Evolutionary conservation across 2,329 filamentous ascomycete species (phyloP).

Genomic region (Alternaria brassicicola): DNA sequence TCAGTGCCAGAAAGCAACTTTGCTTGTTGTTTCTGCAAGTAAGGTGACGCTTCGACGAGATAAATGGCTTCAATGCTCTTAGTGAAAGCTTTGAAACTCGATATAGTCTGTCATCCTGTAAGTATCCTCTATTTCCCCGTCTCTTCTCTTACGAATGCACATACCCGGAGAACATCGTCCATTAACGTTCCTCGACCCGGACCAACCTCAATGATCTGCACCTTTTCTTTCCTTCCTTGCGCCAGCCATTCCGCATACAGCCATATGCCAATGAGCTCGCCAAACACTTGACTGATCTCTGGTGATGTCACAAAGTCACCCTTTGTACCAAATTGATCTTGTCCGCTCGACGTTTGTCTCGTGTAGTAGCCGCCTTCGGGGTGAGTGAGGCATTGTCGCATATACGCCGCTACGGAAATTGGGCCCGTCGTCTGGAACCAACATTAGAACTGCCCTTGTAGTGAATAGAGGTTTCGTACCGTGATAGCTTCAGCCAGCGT

Average conservation of each 20-base stretch:
- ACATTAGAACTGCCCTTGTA: slow-evolving; percentile 2
- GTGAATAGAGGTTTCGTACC: slow-evolving; percentile 56
- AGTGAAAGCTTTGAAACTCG: slow-evolving; percentile 79
- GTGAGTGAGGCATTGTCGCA: slow-evolving; percentile 97
- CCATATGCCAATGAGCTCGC: slow-evolving; percentile 93
- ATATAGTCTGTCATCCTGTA: slow-evolving; percentile 68
- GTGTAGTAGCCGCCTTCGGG: slow-evolving; percentile 95
- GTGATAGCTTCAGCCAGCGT: slow-evolving; percentile 85
- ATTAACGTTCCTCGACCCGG: slow-evolving; percentile 94
- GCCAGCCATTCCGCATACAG: slow-evolving; percentile 95
- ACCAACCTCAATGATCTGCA: slow-evolving; percentile 92
- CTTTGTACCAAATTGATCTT: slow-evolving; percentile 88
- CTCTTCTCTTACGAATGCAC: slow-evolving; percentile 32
- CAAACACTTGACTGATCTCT: slow-evolving; percentile 96
- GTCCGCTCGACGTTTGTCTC: slow-evolving; percentile 66
- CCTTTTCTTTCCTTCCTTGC: slow-evolving; percentile 75
- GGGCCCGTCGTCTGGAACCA: slow-evolving; percentile 77
- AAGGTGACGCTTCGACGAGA: slow-evolving; percentile 89
- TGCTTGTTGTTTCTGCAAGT: slow-evolving; percentile 78
- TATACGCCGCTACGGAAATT: slow-evolving; percentile 89
- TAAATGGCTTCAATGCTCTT: slow-evolving; percentile 85
- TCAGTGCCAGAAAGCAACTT: slow-evolving; percentile 79
- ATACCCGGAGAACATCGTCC: slow-evolving; percentile 90
- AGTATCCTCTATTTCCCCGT: slow-evolving; percentile 8
- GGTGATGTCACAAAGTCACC: slow-evolving; percentile 97